These are phyloP conservation scores for Pythium chondricola DNA, from an alignment of 352 stramenopile genomes.

Conservation along the genomic window DNA sequence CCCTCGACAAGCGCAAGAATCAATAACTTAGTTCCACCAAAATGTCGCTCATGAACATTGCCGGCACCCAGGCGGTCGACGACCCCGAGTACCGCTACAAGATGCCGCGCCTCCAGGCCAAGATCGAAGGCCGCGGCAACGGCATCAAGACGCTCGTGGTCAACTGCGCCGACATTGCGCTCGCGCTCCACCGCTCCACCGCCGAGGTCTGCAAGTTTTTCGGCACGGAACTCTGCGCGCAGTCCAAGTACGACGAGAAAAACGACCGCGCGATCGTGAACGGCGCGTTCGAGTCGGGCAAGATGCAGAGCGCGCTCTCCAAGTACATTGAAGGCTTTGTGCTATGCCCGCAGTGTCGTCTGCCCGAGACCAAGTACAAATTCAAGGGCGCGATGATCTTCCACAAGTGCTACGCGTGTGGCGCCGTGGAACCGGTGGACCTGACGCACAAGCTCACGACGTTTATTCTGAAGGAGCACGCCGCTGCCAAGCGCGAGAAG, in stretches of 20 bases:
- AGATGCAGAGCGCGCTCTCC: conserved; percentile 94
- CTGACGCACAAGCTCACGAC: conserved; percentile 98
- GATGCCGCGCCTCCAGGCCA: conserved; percentile 95
- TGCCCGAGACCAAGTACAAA: conserved; percentile 99
- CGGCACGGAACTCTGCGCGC: conserved; percentile 95
- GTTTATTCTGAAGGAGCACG: conserved; percentile 96
- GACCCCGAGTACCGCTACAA: conserved; percentile 98
- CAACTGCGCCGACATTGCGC: conserved; percentile 95
- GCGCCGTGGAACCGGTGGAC: conserved; percentile 94
- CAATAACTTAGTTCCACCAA: conserved; percentile 14
- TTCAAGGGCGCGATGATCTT: conserved; percentile 97
- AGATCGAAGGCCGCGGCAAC: conserved; percentile 98
- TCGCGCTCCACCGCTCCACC: conserved; percentile 90
- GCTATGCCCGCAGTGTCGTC: conserved; percentile 93
- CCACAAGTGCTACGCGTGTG: conserved; percentile 98
- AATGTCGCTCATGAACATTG: conserved; percentile 90
- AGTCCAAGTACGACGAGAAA: conserved; percentile 96
- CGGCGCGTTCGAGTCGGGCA: conserved; percentile 90
- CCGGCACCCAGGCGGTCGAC: conserved; percentile 86
- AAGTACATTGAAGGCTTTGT: conserved; percentile 99
- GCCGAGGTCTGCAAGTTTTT: conserved; percentile 99
- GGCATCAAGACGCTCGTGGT: conserved; percentile 99
- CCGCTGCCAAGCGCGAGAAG: conserved; percentile 86
- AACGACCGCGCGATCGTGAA: conserved; percentile 96
- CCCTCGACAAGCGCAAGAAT: conserved; percentile 22